Conservation (phyloP, 257 asterid genomes). For the Gentiana straminea region DNA sequence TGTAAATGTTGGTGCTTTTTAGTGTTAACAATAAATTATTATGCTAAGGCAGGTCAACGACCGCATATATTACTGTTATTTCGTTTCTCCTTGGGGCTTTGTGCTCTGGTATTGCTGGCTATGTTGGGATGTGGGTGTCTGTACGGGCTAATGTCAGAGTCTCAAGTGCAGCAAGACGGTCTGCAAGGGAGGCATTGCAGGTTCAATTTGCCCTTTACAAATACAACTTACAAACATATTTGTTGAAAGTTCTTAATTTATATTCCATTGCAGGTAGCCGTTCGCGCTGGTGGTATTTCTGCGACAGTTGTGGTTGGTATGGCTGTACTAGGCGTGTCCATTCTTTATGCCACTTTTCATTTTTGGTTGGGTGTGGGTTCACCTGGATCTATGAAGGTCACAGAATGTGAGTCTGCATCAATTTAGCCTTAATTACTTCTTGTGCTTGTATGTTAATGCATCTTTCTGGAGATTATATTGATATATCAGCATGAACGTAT, state of each 20-base stretch:
- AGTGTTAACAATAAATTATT: conserved; percentile 2
- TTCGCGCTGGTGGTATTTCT: conserved; percentile 99
- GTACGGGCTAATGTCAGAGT: conserved; percentile 99
- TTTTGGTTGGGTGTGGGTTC: conserved; percentile 88
- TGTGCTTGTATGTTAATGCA: conserved; percentile 1
- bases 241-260: conserved; percentile 6
- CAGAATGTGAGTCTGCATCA: conserved; percentile 58
- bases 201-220: conserved; percentile 25
- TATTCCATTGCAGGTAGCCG: conserved; percentile 63
- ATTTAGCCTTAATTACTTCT: conserved; percentile 12
- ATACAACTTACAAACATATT: conserved; percentile 5
- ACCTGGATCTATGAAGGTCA: conserved; percentile 81
- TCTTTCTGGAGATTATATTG: conserved; percentile 3
- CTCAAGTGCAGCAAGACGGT: conserved; percentile 97
- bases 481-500: conserved; percentile 5
- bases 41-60: conserved; percentile 47
- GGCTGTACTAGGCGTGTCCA: conserved; percentile 93
- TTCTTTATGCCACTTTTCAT: conserved; percentile 78
- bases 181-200: conserved; percentile 98
- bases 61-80: conserved; percentile 82
- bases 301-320: conserved; percentile 95
- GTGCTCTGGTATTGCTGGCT: conserved; percentile 98
- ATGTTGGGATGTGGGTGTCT: conserved; percentile 99
- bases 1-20: background rate
- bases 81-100: conserved; percentile 93